Conservation (phyloP, 2,329 filamentous ascomycete species). For the Trichoderma sp. region DNA sequence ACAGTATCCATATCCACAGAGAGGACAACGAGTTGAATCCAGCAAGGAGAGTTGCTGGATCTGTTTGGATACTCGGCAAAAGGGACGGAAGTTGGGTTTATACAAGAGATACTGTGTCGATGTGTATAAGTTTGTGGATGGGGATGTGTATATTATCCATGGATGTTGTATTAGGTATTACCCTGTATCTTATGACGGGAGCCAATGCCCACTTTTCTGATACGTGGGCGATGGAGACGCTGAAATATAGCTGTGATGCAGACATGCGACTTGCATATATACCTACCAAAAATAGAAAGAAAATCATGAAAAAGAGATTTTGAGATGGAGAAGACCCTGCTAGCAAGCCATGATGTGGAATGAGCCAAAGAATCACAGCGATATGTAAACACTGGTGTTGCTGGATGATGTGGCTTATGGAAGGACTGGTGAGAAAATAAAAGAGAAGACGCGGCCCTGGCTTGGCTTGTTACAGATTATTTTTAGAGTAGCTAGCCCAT, state of each 20-base stretch:
- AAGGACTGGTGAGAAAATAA: neutral
- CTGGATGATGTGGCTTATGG: neutral
- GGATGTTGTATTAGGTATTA: neutral
- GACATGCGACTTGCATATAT: neutral
- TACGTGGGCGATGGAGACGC: neutral
- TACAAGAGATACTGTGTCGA: neutral
- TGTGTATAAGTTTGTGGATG: neutral
- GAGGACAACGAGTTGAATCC: neutral
- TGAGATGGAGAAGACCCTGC: neutral
- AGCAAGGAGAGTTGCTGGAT: neutral
- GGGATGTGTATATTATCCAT: neutral
- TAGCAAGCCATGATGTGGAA: neutral
- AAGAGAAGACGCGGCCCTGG: neutral
- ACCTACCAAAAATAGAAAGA: neutral
- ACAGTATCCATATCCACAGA: neutral
- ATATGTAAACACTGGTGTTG: neutral
- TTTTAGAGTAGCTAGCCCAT: neutral
- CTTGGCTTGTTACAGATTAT: slow-evolving; percentile 16
- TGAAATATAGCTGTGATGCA: neutral
- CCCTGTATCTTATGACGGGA: neutral
- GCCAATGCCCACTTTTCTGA: slow-evolving; percentile 1
- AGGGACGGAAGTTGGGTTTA: neutral
- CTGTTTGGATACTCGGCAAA: neutral
- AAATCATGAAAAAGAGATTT: neutral
- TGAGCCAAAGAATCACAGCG: neutral